Evolutionary conservation across 345 rosid species (phyloP), one percentile per base, ranked within the genome.

Genomic region (Rhodamnia argentea): DNA sequence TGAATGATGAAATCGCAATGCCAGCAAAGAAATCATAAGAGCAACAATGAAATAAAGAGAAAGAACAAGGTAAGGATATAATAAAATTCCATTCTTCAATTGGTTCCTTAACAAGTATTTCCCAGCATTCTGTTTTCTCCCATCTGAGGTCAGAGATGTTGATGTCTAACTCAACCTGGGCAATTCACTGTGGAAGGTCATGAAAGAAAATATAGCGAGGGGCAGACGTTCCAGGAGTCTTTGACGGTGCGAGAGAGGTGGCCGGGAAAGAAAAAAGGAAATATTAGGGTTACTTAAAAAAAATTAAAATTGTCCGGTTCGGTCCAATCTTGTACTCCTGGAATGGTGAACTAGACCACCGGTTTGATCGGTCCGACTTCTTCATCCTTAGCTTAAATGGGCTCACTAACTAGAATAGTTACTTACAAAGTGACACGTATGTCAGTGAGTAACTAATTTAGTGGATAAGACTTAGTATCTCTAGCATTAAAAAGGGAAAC

Each of bases 161-260:
- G 81, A 22, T 70, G 47, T 70, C 81, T 70, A 10, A 70, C 26
- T 37, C 81, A 37, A 70, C 81, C 81, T 37, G 42, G 81, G 81
- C 10, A 47, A 70, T 70, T 37, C 81, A 10, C 26, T 2, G 62
- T 32, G 62, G 60, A 57, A 83, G 54, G 59, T 29, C 16, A 32
- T 32, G 0, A 6, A 52, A 8, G 83, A 53, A n/a, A 52, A 40
- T 52, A 26, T 52, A 83, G 40, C 18, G 18, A 83, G 14, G 84
- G 15, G 60, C 84, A 54, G n/a, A 83, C n/a, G 24, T 83, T 82
- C 29, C 14, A n/a, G 20, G 56, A 40, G 51, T 18, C n/a, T n/a
- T n/a, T n/a, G n/a, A n/a, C n/a, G 83, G 88, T 88, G 90, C 47
- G 7, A n/a, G n/a, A 8, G 50, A 47, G 50, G 50, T 2, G 10